Conservation (phyloP, 2,329 filamentous ascomycete species). For the Raffaelea albimanens region DNA sequence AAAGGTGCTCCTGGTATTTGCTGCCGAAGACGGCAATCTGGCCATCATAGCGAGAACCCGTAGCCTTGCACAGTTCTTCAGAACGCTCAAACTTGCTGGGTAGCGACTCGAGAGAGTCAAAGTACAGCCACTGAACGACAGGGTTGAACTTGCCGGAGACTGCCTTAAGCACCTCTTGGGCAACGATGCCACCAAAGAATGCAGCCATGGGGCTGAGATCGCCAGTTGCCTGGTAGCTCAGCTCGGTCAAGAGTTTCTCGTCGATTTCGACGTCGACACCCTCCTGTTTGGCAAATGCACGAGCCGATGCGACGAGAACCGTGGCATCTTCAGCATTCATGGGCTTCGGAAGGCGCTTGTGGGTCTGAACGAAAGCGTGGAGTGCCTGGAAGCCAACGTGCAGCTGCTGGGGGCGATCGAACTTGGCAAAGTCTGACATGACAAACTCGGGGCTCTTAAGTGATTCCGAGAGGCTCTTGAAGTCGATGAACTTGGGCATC, state of each 20-base stretch:
- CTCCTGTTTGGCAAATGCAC: conserved; percentile 63
- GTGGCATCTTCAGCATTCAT: conserved; percentile 78
- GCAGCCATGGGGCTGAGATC: conserved; percentile 89
- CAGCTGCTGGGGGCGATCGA: conserved; percentile 85
- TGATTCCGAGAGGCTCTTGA: conserved; percentile 69
- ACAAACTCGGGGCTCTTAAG: conserved; percentile 82
- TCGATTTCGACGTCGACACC: conserved; percentile 77
- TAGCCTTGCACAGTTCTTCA: conserved; percentile 80
- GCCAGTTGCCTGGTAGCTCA: conserved; percentile 88
- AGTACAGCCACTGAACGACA: conserved; percentile 94
- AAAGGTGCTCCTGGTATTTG: conserved; percentile 88
- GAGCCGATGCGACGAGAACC: conserved; percentile 66
- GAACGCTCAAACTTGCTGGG: conserved; percentile 66
- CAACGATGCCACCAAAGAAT: conserved; percentile 86
- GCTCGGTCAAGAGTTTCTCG: conserved; percentile 84
- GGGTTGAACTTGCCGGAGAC: conserved; percentile 97
- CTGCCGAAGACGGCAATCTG: conserved; percentile 94
- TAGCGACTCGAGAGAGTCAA: conserved; percentile 93
- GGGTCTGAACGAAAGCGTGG: conserved; percentile 69
- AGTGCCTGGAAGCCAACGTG: conserved; percentile 90
- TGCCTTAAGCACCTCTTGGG: conserved; percentile 92
- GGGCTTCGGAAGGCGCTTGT: conserved; percentile 69
- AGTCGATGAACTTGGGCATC: conserved; percentile 91
- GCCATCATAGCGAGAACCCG: conserved; percentile 82
- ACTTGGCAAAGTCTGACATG: conserved; percentile 95